Evolutionary conservation across 1,284 basidiomycete genomes (phyloP).

Genomic region (Papiliotrema fonsecae): DNA sequence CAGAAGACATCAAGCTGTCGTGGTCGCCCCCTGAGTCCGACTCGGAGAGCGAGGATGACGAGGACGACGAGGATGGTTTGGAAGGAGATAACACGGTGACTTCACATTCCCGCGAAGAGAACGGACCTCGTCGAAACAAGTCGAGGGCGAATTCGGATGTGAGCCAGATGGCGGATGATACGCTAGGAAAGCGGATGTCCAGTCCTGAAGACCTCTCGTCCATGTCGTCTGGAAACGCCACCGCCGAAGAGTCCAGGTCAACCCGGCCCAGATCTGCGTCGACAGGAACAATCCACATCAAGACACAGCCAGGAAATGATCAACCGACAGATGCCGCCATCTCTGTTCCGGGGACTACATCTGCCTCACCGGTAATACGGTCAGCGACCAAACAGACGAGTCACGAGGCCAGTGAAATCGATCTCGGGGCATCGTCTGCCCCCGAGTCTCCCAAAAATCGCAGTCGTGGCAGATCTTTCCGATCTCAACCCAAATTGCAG

Average conservation of each 20-base stretch:
- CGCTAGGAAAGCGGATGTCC: constrained; percentile 9
- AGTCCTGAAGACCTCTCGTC: constrained; percentile 3
- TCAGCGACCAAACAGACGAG: too few species aligned
- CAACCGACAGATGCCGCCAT: neutral
- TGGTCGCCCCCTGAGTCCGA: constrained; percentile 52
- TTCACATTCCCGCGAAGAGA: neutral
- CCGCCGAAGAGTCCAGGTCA: neutral
- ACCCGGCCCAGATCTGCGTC: constrained; percentile 1
- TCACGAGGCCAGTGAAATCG: too few species aligned
- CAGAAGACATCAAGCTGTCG: constrained; percentile 90
- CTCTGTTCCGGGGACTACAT: constrained; percentile 2
- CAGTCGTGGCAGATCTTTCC: neutral
- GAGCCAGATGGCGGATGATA: constrained; percentile 36
- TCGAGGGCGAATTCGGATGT: constrained; percentile 45
- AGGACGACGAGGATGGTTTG: neutral
- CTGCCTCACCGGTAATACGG: constrained; percentile 1
- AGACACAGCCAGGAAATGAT: neutral
- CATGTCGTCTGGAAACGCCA: neutral
- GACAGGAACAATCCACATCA: neutral
- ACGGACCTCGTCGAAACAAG: constrained; percentile 12
- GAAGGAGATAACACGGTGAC: neutral
- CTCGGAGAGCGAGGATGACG: constrained; percentile 45
- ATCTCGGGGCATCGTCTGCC: neutral
- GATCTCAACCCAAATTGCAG: neutral
- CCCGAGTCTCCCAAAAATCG: neutral